Evolutionary conservation across 345 rosid genomes (phyloP).

Genomic region (Acer campestre): DNA sequence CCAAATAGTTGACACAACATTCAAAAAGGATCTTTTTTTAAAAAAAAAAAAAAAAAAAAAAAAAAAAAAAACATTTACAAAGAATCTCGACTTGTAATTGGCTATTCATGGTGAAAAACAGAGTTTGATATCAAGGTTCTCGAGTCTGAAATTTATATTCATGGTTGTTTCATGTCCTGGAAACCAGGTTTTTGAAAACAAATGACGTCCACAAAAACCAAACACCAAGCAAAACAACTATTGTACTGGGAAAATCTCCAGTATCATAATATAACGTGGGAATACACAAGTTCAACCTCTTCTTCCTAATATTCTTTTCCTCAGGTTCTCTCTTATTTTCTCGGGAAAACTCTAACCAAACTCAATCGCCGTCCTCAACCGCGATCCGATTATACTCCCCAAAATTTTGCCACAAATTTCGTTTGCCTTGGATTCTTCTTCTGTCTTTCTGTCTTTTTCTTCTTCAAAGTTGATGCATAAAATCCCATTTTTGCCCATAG

Average conservation of each 20-base stretch:
- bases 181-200: neutral
- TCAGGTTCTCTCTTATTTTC: conserved; percentile 29
- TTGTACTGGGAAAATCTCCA: too few relatives aligned
- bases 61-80: too few relatives aligned
- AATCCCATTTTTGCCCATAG: neutral
- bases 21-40: too few relatives aligned
- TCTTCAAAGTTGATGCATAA: neutral
- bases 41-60: too few relatives aligned
- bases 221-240: conserved; percentile 59
- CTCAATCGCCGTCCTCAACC: neutral
- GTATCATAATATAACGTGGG: too few relatives aligned
- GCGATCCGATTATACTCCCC: conserved; percentile 39
- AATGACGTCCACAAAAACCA: conserved; percentile 39
- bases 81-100: too few relatives aligned
- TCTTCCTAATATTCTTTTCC: conserved; percentile 15
- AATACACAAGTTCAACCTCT: neutral
- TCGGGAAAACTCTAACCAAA: conserved; percentile 20
- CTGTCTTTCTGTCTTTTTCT: neutral
- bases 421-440: conserved; percentile 22
- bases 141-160: too few relatives aligned
- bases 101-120: too few relatives aligned
- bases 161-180: too few relatives aligned
- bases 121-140: too few relatives aligned
- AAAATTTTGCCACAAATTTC: conserved; percentile 28
- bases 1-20: too few relatives aligned